Percentiles rank a stretch among this genome's conserved stretches.
Conservation (phyloP, 169 alveolate species). For the Fabrea salina region DNA sequence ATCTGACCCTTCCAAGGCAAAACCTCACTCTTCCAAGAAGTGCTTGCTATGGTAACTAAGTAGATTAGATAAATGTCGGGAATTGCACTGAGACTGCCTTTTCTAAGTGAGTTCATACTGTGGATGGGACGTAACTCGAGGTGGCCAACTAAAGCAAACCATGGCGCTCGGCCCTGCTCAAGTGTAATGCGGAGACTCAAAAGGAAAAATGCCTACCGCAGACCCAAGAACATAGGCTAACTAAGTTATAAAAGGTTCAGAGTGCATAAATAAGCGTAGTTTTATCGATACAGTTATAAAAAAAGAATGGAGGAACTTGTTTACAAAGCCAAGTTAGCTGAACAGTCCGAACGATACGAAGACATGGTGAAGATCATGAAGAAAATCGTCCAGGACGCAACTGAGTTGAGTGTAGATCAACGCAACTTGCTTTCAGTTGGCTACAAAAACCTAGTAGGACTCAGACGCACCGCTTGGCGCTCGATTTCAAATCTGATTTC, state of each 20-base stretch:
- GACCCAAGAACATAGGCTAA: no score
- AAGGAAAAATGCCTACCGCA: conserved; percentile 17
- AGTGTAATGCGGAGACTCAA: conserved; percentile 57
- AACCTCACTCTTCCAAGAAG: no score
- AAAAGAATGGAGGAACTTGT: conserved; percentile 44
- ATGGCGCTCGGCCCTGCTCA: conserved; percentile 78
- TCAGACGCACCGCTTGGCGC: conserved; percentile 98
- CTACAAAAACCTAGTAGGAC: conserved; percentile 98
- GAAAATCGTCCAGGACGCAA: conserved; percentile 72
- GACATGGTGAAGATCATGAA: conserved; percentile 91
- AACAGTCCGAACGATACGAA: conserved; percentile 99
- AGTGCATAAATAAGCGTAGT: no score
- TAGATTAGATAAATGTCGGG: conserved; percentile 26
- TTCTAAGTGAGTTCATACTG: not conserved
- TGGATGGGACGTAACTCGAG: conserved; percentile 41
- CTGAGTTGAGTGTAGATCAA: conserved; percentile 93
- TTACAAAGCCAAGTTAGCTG: conserved; percentile 96
- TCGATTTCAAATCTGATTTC: conserved; percentile 94
- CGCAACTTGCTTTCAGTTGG: conserved; percentile 96
- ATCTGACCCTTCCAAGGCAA: no score
- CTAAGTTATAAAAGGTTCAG: no score
- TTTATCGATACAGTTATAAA: no score
- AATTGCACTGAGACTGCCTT: not conserved
- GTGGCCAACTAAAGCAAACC: conserved; percentile 58
- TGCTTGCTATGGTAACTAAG: no score